A percentile compares a stretch with the other conserved stretches of the same genome.
These are phyloP conservation scores for Aspergillus sp. DNA, from an alignment of 2,329 filamentous ascomycete species.

Conservation along the genomic window DNA sequence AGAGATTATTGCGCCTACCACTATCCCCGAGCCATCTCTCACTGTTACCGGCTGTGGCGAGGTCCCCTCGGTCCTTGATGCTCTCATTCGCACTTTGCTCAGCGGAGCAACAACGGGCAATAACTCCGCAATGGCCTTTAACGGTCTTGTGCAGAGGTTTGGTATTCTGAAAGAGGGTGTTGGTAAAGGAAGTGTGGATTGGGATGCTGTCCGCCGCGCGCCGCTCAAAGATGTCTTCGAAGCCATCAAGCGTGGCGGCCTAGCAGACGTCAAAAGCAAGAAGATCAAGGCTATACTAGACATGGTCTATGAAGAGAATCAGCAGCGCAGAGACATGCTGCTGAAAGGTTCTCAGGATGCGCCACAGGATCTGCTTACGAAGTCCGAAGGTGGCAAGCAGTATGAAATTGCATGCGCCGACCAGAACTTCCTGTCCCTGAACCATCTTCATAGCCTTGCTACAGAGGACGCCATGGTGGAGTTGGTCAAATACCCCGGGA, in stretches of 20 bases:
- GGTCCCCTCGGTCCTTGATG: slow-evolving; percentile 66
- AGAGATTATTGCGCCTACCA: slow-evolving; percentile 63
- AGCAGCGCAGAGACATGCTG: slow-evolving; percentile 56
- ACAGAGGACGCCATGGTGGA: slow-evolving; percentile 60
- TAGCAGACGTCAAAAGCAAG: slow-evolving; percentile 70
- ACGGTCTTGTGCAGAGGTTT: slow-evolving; percentile 65
- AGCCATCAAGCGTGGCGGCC: slow-evolving; percentile 70
- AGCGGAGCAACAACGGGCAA: slow-evolving; percentile 61
- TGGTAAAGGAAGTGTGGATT: slow-evolving; percentile 72
- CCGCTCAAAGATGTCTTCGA: slow-evolving; percentile 63
- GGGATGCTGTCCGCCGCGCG: slow-evolving; percentile 68
- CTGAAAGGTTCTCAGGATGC: slow-evolving; percentile 46
- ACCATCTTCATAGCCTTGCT: slow-evolving; percentile 59
- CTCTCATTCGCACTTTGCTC: slow-evolving; percentile 63
- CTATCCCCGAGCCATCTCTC: slow-evolving; percentile 69
- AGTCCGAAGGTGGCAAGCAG: slow-evolving; percentile 54
- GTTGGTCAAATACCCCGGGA: slow-evolving; percentile 62
- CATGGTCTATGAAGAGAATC: slow-evolving; percentile 70
- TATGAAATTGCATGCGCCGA: slow-evolving; percentile 60
- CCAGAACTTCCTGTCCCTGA: slow-evolving; percentile 64
- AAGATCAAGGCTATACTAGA: slow-evolving; percentile 74
- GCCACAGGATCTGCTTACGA: slow-evolving; percentile 46
- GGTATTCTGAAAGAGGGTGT: slow-evolving; percentile 64
- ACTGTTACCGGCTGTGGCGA: slow-evolving; percentile 71
- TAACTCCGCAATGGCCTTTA: slow-evolving; percentile 68